These are phyloP conservation scores for Falciphora oryzae DNA, from an alignment of 2,329 filamentous ascomycete species.

Conservation along the genomic window DNA sequence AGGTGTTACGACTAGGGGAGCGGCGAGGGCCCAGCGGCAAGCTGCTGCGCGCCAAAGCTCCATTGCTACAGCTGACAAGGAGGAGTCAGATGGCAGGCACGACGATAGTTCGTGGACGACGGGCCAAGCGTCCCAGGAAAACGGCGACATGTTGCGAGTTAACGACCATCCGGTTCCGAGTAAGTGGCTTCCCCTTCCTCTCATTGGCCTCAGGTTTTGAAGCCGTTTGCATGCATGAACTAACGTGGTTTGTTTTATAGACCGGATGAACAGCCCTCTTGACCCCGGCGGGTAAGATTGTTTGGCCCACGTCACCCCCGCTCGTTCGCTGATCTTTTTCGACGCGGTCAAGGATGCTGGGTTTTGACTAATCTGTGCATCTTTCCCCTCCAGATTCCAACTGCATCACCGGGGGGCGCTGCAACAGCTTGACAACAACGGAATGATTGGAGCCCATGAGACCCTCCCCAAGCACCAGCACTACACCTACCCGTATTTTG, in stretches of 20 bases:
- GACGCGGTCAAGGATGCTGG: too few relatives aligned
- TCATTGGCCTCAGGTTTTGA: not conserved
- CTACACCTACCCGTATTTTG: not conserved
- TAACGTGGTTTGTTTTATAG: constrained; percentile 1
- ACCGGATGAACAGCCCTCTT: constrained; percentile 9
- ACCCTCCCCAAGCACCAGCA: not conserved
- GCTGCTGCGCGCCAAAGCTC: not conserved
- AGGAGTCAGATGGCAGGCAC: constrained; percentile 8
- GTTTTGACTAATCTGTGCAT: constrained; percentile 1
- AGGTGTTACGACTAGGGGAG: not conserved
- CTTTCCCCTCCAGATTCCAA: constrained; percentile 11
- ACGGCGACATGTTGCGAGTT: constrained; percentile 15
- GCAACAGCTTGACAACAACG: constrained; percentile 17
- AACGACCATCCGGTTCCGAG: constrained; percentile 6
- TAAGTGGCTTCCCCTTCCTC: constrained; percentile 7
- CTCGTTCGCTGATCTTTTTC: too few relatives aligned
- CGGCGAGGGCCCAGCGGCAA: not conserved
- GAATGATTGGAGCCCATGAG: constrained; percentile 8
- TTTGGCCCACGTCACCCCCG: not conserved
- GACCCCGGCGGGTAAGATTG: constrained; percentile 14
- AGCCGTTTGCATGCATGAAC: not conserved
- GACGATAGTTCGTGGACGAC: constrained; percentile 4
- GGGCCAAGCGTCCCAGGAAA: constrained; percentile 1
- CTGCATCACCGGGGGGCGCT: constrained; percentile 12
- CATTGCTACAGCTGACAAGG: not conserved